Evolutionary conservation across 129 eudicot species (phyloP).

Genomic region (Saussurea involucrata): DNA sequence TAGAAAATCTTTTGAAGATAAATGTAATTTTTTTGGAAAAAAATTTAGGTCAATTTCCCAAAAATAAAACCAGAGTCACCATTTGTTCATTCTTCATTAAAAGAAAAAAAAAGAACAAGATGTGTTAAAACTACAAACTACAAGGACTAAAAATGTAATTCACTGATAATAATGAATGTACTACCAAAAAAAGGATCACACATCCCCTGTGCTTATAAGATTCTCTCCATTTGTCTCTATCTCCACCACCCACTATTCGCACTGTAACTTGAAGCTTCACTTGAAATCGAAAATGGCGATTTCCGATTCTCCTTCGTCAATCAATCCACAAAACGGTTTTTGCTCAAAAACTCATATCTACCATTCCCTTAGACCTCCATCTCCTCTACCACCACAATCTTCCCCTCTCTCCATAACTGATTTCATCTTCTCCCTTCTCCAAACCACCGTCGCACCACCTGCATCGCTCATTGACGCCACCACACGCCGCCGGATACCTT

Average conservation of each 20-base stretch:
- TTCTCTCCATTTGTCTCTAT: constrained; percentile 3
- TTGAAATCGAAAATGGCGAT: constrained; percentile 2
- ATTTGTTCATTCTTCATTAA: neutral
- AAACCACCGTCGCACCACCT: neutral
- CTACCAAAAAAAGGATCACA: neutral
- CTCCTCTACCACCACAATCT: constrained; percentile 29
- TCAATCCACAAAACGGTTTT: constrained; percentile 26
- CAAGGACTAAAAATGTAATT: neutral
- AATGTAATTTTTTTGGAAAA: no score
- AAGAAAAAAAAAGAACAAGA: neutral
- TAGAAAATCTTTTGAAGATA: no score
- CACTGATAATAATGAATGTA: no score
- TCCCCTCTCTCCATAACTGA: constrained; percentile 38
- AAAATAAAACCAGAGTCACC: neutral
- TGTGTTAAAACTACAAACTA: neutral
- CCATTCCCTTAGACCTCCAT: constrained; percentile 45
- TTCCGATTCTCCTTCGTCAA: constrained; percentile 4
- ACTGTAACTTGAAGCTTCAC: neutral
- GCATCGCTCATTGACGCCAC: constrained; percentile 45
- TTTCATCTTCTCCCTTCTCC: constrained; percentile 37
- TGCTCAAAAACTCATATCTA: constrained; percentile 33
- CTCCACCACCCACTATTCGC: neutral
- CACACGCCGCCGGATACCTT: constrained; percentile 33
- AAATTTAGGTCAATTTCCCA: no score
- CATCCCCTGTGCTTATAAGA: neutral